Conservation (phyloP, 257 asterid species). For the Buddleja alternifolia region DNA sequence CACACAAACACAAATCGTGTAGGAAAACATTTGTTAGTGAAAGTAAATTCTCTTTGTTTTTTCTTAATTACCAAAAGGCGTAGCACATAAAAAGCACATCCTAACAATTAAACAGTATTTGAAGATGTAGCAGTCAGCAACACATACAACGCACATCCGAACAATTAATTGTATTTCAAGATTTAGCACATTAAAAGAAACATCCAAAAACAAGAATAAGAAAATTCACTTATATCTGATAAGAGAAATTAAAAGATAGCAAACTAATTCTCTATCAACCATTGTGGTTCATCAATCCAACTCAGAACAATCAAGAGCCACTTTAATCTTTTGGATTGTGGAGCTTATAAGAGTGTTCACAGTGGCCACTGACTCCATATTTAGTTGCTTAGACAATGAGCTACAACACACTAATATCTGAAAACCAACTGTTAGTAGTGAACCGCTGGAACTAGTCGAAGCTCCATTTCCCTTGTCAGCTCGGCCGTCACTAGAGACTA, state of each 20-base stretch:
- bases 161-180: too few species aligned
- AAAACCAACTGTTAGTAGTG: constrained; percentile 61
- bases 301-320: constrained; percentile 28
- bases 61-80: too few species aligned
- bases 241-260: neutral
- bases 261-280: neutral
- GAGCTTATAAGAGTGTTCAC: constrained; percentile 52
- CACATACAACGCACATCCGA: too few species aligned
- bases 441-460: constrained; percentile 44
- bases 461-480: constrained; percentile 26
- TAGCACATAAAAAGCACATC: too few species aligned
- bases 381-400: constrained; percentile 39
- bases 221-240: neutral
- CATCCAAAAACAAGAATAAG: too few species aligned
- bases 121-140: too few species aligned
- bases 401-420: constrained; percentile 44
- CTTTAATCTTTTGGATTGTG: constrained; percentile 52
- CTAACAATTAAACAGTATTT: too few species aligned
- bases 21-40: too few species aligned
- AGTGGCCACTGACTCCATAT: constrained; percentile 52
- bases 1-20: too few species aligned
- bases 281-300: neutral
- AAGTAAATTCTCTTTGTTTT: too few species aligned
- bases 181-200: too few species aligned
- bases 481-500: constrained; percentile 60